Conservation (phyloP, 192 early-diverging fungal species). For the Rhizophlyctis rosea region DNA sequence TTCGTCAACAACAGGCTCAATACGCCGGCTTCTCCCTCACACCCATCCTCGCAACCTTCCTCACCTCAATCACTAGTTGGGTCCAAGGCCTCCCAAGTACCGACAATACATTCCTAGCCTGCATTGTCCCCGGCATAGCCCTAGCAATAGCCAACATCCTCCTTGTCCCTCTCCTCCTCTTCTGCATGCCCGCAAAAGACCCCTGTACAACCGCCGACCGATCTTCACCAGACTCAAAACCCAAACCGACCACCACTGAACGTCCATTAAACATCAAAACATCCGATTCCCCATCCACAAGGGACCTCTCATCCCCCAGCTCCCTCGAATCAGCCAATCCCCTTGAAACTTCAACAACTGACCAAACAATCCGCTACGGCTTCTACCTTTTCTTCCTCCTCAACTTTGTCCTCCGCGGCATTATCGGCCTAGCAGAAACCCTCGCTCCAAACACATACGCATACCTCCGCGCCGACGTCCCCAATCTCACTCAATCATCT, state of each 20-base stretch:
- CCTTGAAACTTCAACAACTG: neutral
- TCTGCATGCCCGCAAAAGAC: slow-evolving; percentile 18
- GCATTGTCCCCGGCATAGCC: slow-evolving; percentile 13
- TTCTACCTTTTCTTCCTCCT: slow-evolving; percentile 26
- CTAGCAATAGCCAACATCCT: slow-evolving; percentile 8
- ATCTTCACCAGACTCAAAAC: neutral
- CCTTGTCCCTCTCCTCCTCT: slow-evolving; percentile 8
- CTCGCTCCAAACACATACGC: slow-evolving; percentile 27
- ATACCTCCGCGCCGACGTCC: slow-evolving; percentile 4
- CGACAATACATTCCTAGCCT: slow-evolving; percentile 8
- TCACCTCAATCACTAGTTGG: no score
- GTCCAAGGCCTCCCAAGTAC: neutral
- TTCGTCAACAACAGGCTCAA: slow-evolving; percentile 13
- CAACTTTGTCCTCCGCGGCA: slow-evolving; percentile 30
- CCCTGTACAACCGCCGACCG: slow-evolving; percentile 6
- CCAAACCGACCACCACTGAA: neutral
- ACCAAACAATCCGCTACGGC: slow-evolving; percentile 8
- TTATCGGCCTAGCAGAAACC: slow-evolving; percentile 32
- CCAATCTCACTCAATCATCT: slow-evolving; percentile 1
- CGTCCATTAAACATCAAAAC: no score
- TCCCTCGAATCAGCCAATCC: neutral
- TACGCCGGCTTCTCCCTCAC: slow-evolving; percentile 34
- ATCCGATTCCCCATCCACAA: no score
- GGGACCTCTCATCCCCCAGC: neutral
- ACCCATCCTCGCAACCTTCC: slow-evolving; percentile 22